phyloP scores from a whole-genome alignment of 2,329 filamentous ascomycete genomes.

The Penicillium sp. region DNA sequence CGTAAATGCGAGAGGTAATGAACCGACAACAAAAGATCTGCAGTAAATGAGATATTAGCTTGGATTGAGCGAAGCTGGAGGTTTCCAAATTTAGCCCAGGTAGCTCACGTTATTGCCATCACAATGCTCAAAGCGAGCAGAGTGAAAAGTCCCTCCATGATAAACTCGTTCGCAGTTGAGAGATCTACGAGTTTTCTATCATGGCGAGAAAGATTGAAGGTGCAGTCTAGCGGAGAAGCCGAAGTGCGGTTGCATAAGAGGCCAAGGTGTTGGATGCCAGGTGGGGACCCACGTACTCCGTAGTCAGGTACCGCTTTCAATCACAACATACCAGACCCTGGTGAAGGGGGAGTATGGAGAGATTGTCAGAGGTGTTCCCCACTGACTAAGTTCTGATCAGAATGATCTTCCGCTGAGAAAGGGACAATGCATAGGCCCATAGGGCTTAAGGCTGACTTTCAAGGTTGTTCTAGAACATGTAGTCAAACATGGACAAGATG shows the following conservation, averaged over 20 bases:
- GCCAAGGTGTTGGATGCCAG: slow-evolving; percentile 10
- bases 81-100: background rate
- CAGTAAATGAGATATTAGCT: slow-evolving; percentile 9
- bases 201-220: slow-evolving; percentile 19
- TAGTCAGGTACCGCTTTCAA: slow-evolving; percentile 22
- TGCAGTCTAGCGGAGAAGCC: background rate
- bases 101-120: slow-evolving; percentile 60
- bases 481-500: background rate
- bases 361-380: background rate
- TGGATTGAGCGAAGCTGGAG: background rate
- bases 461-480: background rate
- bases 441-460: background rate
- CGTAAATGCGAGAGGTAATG: slow-evolving; percentile 81
- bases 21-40: slow-evolving; percentile 90
- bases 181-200: slow-evolving; percentile 29
- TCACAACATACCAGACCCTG: slow-evolving; percentile 12
- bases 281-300: slow-evolving; percentile 18
- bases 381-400: background rate
- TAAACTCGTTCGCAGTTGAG: slow-evolving; percentile 33
- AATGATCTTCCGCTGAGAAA: background rate
- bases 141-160: slow-evolving; percentile 61
- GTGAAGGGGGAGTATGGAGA: background rate
- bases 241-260: slow-evolving; percentile 6
- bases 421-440: background rate
- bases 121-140: slow-evolving; percentile 62